Conservation (phyloP, 768 basidiomycete genomes). For the Pleurotus giganteus region DNA sequence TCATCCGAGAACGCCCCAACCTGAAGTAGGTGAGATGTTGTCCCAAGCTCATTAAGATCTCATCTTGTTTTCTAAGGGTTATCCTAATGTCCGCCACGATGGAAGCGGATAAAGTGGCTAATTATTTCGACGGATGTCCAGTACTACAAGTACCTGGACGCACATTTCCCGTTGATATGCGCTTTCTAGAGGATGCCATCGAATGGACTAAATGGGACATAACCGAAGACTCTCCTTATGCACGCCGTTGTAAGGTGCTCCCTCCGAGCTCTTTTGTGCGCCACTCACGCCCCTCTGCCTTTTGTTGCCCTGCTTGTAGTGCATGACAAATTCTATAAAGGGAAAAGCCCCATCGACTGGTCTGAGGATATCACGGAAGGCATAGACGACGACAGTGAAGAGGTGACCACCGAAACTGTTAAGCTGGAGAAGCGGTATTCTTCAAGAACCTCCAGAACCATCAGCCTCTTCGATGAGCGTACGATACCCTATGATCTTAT, state of each 20-base stretch:
- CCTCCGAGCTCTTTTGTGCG: background rate
- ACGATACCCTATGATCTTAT: constrained; percentile 92
- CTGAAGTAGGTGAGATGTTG: constrained; percentile 58
- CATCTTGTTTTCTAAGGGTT: constrained; percentile 47
- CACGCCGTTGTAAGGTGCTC: constrained; percentile 54
- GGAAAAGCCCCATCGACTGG: constrained; percentile 71
- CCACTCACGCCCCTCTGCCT: too few relatives aligned
- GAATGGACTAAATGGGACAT: constrained; percentile 80
- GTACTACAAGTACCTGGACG: constrained; percentile 88
- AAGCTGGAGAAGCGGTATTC: constrained; percentile 84
- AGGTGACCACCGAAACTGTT: constrained; percentile 34
- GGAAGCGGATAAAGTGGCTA: constrained; percentile 86
- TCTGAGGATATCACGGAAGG: constrained; percentile 65
- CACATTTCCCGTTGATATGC: constrained; percentile 87
- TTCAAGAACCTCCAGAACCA: constrained; percentile 63
- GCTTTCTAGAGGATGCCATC: constrained; percentile 89
- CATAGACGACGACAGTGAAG: constrained; percentile 57
- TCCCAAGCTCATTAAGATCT: background rate
- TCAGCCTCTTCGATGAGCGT: constrained; percentile 86
- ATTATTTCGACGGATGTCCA: constrained; percentile 85
- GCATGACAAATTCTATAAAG: constrained; percentile 61
- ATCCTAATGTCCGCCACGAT: constrained; percentile 97
- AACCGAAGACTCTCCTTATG: constrained; percentile 78
- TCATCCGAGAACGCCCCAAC: constrained; percentile 72
- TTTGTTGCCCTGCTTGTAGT: constrained; percentile 32